Percentiles rank a stretch among this genome's conserved stretches.
Evolutionary conservation across 176 grass and related monocot genomes (phyloP).

Genomic region (Saccharum spontaneum): DNA sequence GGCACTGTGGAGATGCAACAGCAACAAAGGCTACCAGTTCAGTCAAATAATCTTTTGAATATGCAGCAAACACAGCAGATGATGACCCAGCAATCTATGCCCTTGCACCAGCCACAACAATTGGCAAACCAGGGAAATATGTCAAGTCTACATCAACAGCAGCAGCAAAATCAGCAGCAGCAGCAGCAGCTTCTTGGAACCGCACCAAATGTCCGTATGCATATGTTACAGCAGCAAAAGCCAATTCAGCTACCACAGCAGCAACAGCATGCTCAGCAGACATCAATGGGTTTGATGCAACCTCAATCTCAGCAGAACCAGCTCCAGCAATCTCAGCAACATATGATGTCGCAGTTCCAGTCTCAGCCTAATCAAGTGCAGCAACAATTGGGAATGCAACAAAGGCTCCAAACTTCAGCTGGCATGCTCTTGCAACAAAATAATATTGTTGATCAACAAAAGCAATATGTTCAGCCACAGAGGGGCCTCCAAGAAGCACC

Average conservation of each 20-base stretch:
- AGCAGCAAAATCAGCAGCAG: slow-evolving; percentile 49
- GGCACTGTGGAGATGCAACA: slow-evolving; percentile 65
- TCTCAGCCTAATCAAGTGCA: slow-evolving; percentile 58
- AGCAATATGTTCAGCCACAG: slow-evolving; percentile 67
- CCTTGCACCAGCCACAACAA: slow-evolving; percentile 68
- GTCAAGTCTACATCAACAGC: slow-evolving; percentile 61
- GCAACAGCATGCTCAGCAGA: slow-evolving; percentile 64
- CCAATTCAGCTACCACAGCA: slow-evolving; percentile 59
- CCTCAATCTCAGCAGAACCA: slow-evolving; percentile 68
- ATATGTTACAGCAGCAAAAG: slow-evolving; percentile 65
- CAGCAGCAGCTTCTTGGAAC: slow-evolving; percentile 75
- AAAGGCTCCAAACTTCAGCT: slow-evolving; percentile 68
- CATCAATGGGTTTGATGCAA: slow-evolving; percentile 56
- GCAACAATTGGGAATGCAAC: slow-evolving; percentile 63
- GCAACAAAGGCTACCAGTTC: slow-evolving; percentile 67
- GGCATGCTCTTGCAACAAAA: slow-evolving; percentile 70
- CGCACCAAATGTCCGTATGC: slow-evolving; percentile 53
- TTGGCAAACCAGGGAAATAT: slow-evolving; percentile 61
- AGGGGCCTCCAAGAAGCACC: slow-evolving; percentile 75
- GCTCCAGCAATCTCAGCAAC: slow-evolving; percentile 73
- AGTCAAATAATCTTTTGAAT: slow-evolving; percentile 72
- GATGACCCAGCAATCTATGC: slow-evolving; percentile 69
- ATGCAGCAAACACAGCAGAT: slow-evolving; percentile 81
- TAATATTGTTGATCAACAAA: slow-evolving; percentile 63
- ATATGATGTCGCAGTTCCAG: slow-evolving; percentile 67